Evolutionary conservation across 176 grass and related monocot species (phyloP), one percentile per base, ranked within the genome.

Genomic region (sorghum (Sorghum bicolor)): DNA sequence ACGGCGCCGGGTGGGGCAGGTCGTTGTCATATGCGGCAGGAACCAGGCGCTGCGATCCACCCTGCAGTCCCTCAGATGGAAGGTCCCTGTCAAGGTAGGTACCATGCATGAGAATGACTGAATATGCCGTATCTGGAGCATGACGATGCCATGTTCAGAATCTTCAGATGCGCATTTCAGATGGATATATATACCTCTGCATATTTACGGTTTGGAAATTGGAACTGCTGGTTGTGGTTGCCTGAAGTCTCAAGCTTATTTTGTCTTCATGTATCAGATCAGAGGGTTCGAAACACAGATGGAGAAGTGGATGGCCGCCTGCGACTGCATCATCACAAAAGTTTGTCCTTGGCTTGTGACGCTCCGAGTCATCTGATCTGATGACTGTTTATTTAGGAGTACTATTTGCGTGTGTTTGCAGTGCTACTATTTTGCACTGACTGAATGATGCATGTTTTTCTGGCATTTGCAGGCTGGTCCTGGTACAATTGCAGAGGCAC

Each of bases 291-390:
- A 94, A 71, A 94, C 79, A 17, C 90, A 90, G 84, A 94, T 97
- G 80, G 92, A 97, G 45, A 94, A 86, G 86, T 97, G 94, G 94
- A 97, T 97, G 92, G 86, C 74, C 11, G 81, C 92, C 82, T 97
- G 94, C 43, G 94, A 97, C 62, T 97, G 94, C 83, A 94, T 97
- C 84, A 92, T 94, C 70, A 97, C 92, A 14, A 97, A 94, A 87
- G 94, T 88, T 70, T 33, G 16, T 72, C 66, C 57, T 10, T 8
- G 19, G 32, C 39, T 5, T 31, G 45, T 39, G 10, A 8, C 15
- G n/a, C 5, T 45, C 53, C 37, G 0, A 63, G 9, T 53, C 5
- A 10, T 41, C 20, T 62, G 15, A 10, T 28, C 72, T 67, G 25
- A 53, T 53, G 50, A 1, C 48, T 52, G 1, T 20, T 53, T 53